phyloP scores from a whole-genome alignment of 2,329 filamentous ascomycete species.

The Sclerotinia trifoliorum region DNA sequence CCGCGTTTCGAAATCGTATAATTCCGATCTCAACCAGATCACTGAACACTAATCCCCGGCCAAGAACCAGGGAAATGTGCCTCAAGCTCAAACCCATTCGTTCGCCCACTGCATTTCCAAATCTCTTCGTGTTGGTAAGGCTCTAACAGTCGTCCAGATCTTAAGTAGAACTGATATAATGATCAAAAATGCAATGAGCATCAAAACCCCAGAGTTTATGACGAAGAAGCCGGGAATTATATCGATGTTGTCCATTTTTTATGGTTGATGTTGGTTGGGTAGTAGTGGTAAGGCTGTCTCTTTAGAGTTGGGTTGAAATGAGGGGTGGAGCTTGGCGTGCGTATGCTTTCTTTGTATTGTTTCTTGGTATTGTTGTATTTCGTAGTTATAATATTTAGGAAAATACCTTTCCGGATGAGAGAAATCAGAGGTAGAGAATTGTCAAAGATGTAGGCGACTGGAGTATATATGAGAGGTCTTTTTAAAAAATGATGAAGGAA shows the following conservation, averaged over 20 bases:
- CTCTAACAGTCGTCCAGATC: constrained; percentile 17
- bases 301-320: background rate
- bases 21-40: background rate
- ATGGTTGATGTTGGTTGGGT: background rate
- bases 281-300: background rate
- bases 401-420: background rate
- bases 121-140: constrained; percentile 6
- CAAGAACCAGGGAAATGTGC: background rate
- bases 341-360: background rate
- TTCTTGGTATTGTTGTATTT: background rate
- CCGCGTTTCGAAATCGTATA: background rate
- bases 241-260: constrained; percentile 20
- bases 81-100: constrained; percentile 12
- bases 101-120: constrained; percentile 6
- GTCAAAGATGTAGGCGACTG: background rate
- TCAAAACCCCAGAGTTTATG: constrained; percentile 10
- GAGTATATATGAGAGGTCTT: background rate
- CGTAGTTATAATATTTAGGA: background rate
- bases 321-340: background rate
- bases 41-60: background rate
- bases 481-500: background rate
- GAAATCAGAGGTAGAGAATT: background rate
- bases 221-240: constrained; percentile 18
- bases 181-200: constrained; percentile 16
- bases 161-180: constrained; percentile 10